Conservation (phyloP, 306 rosid species). For the Quercus dentata region DNA sequence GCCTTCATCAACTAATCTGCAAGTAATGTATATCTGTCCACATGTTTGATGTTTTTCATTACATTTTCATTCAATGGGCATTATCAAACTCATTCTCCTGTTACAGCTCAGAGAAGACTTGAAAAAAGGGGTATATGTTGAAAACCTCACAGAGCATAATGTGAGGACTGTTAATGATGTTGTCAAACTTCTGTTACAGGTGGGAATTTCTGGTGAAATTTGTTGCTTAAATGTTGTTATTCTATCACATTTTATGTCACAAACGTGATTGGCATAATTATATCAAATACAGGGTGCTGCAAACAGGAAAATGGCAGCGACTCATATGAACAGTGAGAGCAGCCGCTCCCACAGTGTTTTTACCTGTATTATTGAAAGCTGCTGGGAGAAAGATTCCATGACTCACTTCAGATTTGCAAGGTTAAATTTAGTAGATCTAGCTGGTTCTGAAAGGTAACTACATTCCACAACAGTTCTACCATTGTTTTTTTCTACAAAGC, state of each 20-base stretch:
- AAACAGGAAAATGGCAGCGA: conserved; percentile 91
- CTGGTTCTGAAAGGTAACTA: conserved; percentile 93
- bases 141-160: conserved; percentile 72
- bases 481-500: conserved; percentile 15
- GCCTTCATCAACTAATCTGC: conserved; percentile 89
- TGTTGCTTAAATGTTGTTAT: conserved; percentile 1
- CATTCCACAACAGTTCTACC: conserved; percentile 7
- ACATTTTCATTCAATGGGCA: background rate
- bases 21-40: conserved; percentile 44
- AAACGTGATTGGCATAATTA: conserved; percentile 12
- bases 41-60: conserved; percentile 16
- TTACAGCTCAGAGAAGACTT: conserved; percentile 92
- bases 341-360: conserved; percentile 97
- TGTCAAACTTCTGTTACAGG: conserved; percentile 85
- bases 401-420: conserved; percentile 89
- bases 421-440: conserved; percentile 90
- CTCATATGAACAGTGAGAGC: conserved; percentile 91
- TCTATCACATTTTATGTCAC: conserved; percentile 16
- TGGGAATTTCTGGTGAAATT: conserved; percentile 18
- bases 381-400: conserved; percentile 87
- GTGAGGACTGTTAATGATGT: conserved; percentile 79
- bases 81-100: conserved; percentile 15
- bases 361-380: conserved; percentile 91
- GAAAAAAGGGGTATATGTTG: conserved; percentile 96
- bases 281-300: conserved; percentile 71